Evolutionary conservation across 2,329 filamentous ascomycete species (phyloP), one percentile per base, ranked within the genome.

Genomic region (Nigrospora osmanthi): DNA sequence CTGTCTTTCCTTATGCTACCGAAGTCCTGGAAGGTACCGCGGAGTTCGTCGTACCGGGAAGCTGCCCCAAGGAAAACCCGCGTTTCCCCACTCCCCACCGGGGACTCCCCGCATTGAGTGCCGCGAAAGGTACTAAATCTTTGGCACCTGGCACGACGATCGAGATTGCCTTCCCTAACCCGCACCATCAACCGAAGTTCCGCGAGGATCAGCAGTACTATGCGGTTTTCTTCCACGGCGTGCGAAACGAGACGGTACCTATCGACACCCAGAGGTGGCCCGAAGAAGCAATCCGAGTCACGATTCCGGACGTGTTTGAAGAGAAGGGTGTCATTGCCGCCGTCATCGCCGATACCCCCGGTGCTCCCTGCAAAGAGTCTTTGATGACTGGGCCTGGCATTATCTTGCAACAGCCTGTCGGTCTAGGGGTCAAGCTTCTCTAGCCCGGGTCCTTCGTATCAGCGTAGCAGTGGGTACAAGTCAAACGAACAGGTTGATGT

Each of bases 1-100:
- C 68, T 6, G 53, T 61, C 3, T 71, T 61, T 50, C 64, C 64
- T 3, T 68, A 68, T 46, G 61, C 65, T 10, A 67, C 67, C 48
- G 53, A 69, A 50, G 64, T 70, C 41, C 53, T 69, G 28, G 61
- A 65, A 34, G 58, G 55, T 4, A 68, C 65, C 12, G 64, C 60
- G 41, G 48, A 28, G 15, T 55, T 47, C 50, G 49, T 55, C 44
- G 48, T 55, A 1, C 52, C 52, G 3, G 53, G 53, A 11, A 52
- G 47, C 45, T 69, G 65, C 47, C 65, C 65, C 6, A 13, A 42
- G 10, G 56, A 48, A n/a, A 68, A 68, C 48, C 65, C 64, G 3
- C 36, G 36, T 14, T 68, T 65, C 48, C 66, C 65, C 6, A 54
- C 51, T 12, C 65, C 66, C 10, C 54, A 54, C 16, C 64, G 67